These are phyloP conservation scores for Cyclocybe aegerita DNA, from an alignment of 768 basidiomycete species.

Conservation along the genomic window DNA sequence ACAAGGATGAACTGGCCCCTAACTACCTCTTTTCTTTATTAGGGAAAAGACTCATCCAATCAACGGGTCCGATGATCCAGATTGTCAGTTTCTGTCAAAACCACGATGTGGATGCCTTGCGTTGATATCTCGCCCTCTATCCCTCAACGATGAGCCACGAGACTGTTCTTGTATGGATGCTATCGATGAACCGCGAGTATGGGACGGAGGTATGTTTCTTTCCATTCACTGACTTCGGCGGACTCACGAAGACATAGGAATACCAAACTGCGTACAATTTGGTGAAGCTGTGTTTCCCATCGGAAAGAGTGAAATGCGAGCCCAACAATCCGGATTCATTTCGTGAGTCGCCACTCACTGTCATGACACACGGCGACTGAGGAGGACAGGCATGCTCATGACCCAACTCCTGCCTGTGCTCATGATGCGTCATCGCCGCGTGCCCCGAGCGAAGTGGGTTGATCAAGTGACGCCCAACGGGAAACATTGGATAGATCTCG, in stretches of 20 bases:
- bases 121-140: neutral
- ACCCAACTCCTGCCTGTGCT: slow-evolving; percentile 75
- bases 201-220: slow-evolving; percentile 51
- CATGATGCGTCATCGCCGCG: slow-evolving; percentile 84
- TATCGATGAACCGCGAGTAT: slow-evolving; percentile 74
- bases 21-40: too few relatives aligned
- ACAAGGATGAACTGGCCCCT: too few relatives aligned
- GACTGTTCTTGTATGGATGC: slow-evolving; percentile 76
- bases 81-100: too few relatives aligned
- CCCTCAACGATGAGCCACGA: slow-evolving; percentile 17
- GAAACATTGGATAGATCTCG: slow-evolving; percentile 85
- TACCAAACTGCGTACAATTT: slow-evolving; percentile 67
- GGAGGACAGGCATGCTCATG: slow-evolving; percentile 59
- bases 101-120: too few relatives aligned
- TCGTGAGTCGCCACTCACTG: slow-evolving; percentile 44
- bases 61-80: too few relatives aligned
- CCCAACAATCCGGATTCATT: slow-evolving; percentile 63
- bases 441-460: slow-evolving; percentile 73
- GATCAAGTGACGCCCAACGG: slow-evolving; percentile 60
- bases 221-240: slow-evolving; percentile 7
- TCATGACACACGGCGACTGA: slow-evolving; percentile 5
- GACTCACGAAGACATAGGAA: slow-evolving; percentile 46
- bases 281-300: slow-evolving; percentile 58
- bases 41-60: too few relatives aligned
- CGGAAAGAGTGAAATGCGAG: slow-evolving; percentile 52